phyloP scores from a whole-genome alignment of 208 protist genomes.

The Crithidia brevicula region DNA sequence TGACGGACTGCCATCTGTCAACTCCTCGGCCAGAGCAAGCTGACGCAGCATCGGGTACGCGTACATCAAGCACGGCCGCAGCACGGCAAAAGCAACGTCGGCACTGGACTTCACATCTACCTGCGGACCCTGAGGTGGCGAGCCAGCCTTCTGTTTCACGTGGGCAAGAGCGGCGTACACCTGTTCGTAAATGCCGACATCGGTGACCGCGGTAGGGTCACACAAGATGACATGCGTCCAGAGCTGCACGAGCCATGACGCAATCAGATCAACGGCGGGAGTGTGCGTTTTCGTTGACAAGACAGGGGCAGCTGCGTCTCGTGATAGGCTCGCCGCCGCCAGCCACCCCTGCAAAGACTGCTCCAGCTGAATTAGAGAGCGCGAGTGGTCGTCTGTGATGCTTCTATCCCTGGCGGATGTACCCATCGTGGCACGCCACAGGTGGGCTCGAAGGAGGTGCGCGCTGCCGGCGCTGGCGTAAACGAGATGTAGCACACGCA shows the following conservation, averaged over 20 bases:
- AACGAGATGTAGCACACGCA: constrained; percentile 27
- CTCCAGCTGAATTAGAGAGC: neutral
- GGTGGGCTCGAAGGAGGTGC: constrained; percentile 24
- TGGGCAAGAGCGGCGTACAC: constrained; percentile 23
- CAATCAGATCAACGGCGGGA: neutral
- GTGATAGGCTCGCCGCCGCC: neutral
- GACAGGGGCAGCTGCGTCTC: neutral
- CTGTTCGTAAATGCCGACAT: constrained; percentile 31
- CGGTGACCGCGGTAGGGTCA: constrained; percentile 18
- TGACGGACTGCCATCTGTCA: neutral
- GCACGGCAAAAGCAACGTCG: constrained; percentile 26
- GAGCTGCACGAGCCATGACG: constrained; percentile 27
- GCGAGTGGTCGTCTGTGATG: neutral
- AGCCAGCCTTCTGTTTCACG: constrained; percentile 11
- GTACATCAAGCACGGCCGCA: constrained; percentile 35
- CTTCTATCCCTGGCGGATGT: no score
- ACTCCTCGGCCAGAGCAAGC: constrained; percentile 26
- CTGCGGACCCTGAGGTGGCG: neutral
- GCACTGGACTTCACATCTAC: neutral
- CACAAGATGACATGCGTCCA: constrained; percentile 29
- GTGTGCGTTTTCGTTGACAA: no score
- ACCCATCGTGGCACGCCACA: constrained; percentile 2
- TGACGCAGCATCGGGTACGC: constrained; percentile 27
- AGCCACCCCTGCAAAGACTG: constrained; percentile 3
- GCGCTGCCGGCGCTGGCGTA: constrained; percentile 30